Conservation (phyloP, 192 early-diverging fungal genomes). For the Phlyctochytrium arcticum region DNA sequence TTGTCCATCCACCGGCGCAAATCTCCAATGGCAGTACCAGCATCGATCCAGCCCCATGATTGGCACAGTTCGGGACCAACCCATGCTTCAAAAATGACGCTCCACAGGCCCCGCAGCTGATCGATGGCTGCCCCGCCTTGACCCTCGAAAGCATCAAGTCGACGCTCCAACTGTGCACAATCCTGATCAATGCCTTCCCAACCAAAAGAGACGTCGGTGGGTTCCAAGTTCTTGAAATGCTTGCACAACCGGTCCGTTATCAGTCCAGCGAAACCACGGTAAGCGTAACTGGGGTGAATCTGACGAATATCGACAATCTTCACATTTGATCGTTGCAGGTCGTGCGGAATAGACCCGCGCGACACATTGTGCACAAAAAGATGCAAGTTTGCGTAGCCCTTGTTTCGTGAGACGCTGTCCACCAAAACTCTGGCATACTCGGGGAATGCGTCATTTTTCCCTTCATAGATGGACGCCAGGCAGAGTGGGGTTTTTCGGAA, state of each 20-base stretch:
- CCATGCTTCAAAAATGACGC: constrained; percentile 23
- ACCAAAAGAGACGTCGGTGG: neutral
- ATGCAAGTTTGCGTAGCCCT: constrained; percentile 15
- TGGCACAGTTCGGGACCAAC: constrained; percentile 27
- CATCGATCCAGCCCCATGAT: constrained; percentile 27
- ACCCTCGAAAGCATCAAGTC: constrained; percentile 16
- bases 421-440: constrained; percentile 21
- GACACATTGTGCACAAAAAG: constrained; percentile 30
- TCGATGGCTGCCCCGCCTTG: constrained; percentile 16
- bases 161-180: constrained; percentile 18
- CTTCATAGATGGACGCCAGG: constrained; percentile 21
- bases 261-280: constrained; percentile 28
- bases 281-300: constrained; percentile 16
- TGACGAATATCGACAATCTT: constrained; percentile 21
- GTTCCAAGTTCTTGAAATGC: neutral
- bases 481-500: constrained; percentile 24
- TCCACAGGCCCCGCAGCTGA: constrained; percentile 24
- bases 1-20: constrained; percentile 32
- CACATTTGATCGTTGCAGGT: constrained; percentile 11
- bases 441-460: constrained; percentile 18
- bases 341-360: neutral
- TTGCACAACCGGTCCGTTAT: constrained; percentile 25
- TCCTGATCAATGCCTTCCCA: constrained; percentile 10
- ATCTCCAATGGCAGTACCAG: constrained; percentile 22
- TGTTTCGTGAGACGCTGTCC: constrained; percentile 25